A percentile compares a stretch with the other conserved stretches of the same genome.
phyloP scores from a whole-genome alignment of 345 rosid genomes.

The Boechera stricta region DNA sequence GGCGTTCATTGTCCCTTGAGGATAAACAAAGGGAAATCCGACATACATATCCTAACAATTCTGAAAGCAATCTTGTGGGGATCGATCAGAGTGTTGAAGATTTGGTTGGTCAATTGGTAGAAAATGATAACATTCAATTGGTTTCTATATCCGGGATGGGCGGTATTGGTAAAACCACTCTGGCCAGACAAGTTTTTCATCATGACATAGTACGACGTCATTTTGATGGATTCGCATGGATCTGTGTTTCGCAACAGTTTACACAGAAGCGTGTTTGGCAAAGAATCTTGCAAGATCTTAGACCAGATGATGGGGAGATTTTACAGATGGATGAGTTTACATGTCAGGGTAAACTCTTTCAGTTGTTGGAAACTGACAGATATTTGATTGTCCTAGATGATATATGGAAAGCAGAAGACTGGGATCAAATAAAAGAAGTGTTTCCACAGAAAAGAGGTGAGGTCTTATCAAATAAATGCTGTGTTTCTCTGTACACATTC shows the following conservation, averaged over 20 bases:
- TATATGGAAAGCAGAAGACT: slow-evolving; percentile 48
- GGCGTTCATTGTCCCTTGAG: background rate
- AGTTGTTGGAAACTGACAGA: slow-evolving; percentile 35
- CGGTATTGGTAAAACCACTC: slow-evolving; percentile 62
- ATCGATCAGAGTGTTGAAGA: slow-evolving; percentile 38
- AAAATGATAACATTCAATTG: background rate
- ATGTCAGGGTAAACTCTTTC: slow-evolving; percentile 27
- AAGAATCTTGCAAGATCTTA: slow-evolving; percentile 46
- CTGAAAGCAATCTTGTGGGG: slow-evolving; percentile 51
- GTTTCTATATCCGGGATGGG: slow-evolving; percentile 60
- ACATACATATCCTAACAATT: slow-evolving; percentile 36
- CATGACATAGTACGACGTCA: slow-evolving; percentile 33
- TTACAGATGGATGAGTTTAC: slow-evolving; percentile 38
- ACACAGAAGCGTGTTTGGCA: slow-evolving; percentile 43
- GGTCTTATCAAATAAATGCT: background rate
- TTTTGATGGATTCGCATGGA: slow-evolving; percentile 52
- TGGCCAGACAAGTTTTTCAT: slow-evolving; percentile 46
- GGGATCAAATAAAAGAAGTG: slow-evolving; percentile 45
- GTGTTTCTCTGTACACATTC: background rate
- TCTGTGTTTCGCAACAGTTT: slow-evolving; percentile 49
- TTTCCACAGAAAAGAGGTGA: slow-evolving; percentile 44
- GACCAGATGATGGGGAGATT: slow-evolving; percentile 34
- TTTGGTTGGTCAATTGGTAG: slow-evolving; percentile 38
- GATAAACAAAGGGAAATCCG: slow-evolving; percentile 36
- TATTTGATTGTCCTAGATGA: slow-evolving; percentile 57